A percentile compares a stretch with the other conserved stretches of the same genome.
Evolutionary conservation across 257 asterid species (phyloP).

Genomic region (Solanum chaucha): DNA sequence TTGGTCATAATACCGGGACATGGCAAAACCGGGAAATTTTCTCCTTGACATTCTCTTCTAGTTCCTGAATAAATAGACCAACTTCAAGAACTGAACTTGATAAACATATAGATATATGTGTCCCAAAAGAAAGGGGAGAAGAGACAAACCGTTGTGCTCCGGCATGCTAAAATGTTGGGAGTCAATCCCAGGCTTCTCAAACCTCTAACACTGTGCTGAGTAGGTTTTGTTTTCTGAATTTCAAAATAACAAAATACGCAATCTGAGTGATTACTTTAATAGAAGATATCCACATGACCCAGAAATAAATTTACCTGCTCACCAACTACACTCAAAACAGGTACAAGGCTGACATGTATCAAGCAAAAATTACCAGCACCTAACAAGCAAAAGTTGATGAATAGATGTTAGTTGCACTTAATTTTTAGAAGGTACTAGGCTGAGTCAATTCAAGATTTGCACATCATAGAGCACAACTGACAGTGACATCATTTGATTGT

Average conservation of each 20-base stretch:
- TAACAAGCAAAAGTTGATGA: slow-evolving; percentile 9
- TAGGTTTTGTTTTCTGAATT: slow-evolving; percentile 93
- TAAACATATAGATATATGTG: neutral
- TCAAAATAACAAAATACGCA: neutral
- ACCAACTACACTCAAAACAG: slow-evolving; percentile 61
- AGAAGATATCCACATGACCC: neutral
- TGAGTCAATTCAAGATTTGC: neutral
- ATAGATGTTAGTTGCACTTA: neutral
- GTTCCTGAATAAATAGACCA: slow-evolving; percentile 42
- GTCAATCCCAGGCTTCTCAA: slow-evolving; percentile 78
- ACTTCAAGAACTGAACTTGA: slow-evolving; percentile 3
- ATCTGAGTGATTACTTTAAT: neutral
- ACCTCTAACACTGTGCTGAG: slow-evolving; percentile 94
- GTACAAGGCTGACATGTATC: slow-evolving; percentile 79
- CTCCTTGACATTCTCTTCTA: slow-evolving; percentile 57
- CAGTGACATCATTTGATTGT: neutral
- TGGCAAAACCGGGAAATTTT: slow-evolving; percentile 82
- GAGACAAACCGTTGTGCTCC: slow-evolving; percentile 61
- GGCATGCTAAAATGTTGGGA: slow-evolving; percentile 87
- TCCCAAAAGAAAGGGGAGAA: neutral
- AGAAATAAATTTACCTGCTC: slow-evolving; percentile 48
- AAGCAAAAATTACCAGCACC: slow-evolving; percentile 74
- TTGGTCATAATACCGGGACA: slow-evolving; percentile 28
- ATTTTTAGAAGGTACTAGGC: neutral
- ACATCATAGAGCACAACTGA: neutral